Evolutionary conservation across 2,329 filamentous ascomycete genomes (phyloP).

Genomic region (Gnomoniopsis smithogilvyi): DNA sequence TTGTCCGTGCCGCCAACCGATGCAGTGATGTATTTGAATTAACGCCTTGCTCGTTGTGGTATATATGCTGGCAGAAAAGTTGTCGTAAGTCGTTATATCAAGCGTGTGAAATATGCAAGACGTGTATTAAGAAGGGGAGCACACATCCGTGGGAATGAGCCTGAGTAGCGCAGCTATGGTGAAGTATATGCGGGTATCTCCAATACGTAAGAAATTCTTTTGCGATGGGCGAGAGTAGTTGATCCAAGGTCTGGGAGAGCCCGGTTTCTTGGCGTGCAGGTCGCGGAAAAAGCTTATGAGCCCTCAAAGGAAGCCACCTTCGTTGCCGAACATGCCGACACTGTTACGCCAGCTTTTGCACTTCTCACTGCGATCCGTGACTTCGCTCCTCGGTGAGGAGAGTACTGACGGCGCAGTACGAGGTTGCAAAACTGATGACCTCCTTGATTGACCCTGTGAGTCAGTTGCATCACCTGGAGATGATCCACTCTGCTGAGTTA

Average conservation of each 20-base stretch:
- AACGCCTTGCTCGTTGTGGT: constrained; percentile 8
- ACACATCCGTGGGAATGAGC: neutral
- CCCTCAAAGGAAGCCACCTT: constrained; percentile 52
- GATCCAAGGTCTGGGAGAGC: neutral
- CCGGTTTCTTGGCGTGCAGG: neutral
- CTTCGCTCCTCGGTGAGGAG: constrained; percentile 22
- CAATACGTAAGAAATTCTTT: neutral
- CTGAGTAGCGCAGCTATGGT: neutral
- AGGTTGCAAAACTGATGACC: constrained; percentile 28
- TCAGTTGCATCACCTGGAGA: constrained; percentile 40
- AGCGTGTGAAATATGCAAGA: neutral
- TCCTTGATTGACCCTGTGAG: constrained; percentile 30
- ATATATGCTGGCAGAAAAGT: neutral
- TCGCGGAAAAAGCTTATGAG: neutral
- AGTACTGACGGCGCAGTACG: constrained; percentile 29
- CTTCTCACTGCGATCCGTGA: constrained; percentile 38
- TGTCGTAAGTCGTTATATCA: constrained; percentile 3
- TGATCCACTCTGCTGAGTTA: constrained; percentile 55
- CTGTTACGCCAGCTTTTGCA: constrained; percentile 55
- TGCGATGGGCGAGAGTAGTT: neutral
- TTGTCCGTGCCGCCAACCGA: constrained; percentile 2
- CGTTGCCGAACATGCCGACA: constrained; percentile 49
- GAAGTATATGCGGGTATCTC: neutral
- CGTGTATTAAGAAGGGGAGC: neutral
- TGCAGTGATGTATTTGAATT: neutral